Base-by-base conservation (phyloP, 352 stramenopile genomes). In the Pythium pyrilobum region DNA sequence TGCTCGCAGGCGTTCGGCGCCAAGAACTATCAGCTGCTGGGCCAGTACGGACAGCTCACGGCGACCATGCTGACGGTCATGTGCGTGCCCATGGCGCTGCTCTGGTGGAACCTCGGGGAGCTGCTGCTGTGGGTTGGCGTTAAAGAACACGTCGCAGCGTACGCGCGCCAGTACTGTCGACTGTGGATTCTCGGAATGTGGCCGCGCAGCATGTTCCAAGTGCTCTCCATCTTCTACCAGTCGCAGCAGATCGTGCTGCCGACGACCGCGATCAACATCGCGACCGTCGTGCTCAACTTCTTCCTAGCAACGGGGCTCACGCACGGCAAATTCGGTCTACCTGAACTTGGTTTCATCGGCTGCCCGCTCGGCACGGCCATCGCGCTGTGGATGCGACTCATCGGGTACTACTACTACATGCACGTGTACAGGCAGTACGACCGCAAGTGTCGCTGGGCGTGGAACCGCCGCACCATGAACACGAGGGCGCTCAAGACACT, bases 1-100 rank as follows among this genome's bases (percentile, higher is more conserved):
- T 89, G 72, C 56, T 90, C 81, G 39, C 85, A 96, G 52, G 85
- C 85, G 20, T 90, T 92, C 40, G 86, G 86, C 16, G 82, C 84
- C 46, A 85, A 85, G 45, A 94, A 95, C 64, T 91, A 71, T 42
- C 62, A 80, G 15, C 46, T 95, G 20, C 53, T 91, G n/a, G 74
- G 67, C 24, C 67, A 79, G 45, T 91, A 87, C 59, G 68, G 69
- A 40, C 68, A 87, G 66, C 64, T 85, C 53, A 82, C 71, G 42
- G 66, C 59, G 48, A 68, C 85, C 42, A 56, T 80, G 50, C 64
- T 87, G 21, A 84, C 77, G 13, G 20, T 89, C 40, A 62, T 80
- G 45, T 89, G 76, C 33, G 61, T 92, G 11, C 81, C 81, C 13
- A 65, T 95, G 45, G 76, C 56, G 10, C 29, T 91, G 31, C 62